Evolutionary conservation across 768 basidiomycete species (phyloP).

Genomic region (Aureoboletus auriporus): DNA sequence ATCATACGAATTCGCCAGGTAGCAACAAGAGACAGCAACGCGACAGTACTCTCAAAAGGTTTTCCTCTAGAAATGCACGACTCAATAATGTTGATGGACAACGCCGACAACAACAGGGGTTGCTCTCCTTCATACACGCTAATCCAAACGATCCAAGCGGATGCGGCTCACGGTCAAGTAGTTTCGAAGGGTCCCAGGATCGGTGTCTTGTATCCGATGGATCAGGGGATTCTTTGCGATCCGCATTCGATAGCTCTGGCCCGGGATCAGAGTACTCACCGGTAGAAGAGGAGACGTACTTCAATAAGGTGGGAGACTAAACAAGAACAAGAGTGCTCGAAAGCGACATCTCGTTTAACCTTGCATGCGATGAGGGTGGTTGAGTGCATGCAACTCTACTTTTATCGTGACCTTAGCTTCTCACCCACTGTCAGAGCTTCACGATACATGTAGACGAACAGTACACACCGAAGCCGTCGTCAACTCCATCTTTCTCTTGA

Average conservation of each 20-base stretch:
- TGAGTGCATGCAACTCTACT: slow-evolving; percentile 6
- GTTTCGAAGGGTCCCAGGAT: neutral
- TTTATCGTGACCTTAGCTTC: neutral
- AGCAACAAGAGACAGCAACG: slow-evolving; percentile 7
- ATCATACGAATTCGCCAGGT: slow-evolving; percentile 2
- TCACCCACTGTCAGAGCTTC: slow-evolving; percentile 11
- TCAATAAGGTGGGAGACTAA: slow-evolving; percentile 5
- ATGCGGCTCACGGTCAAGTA: slow-evolving; percentile 15
- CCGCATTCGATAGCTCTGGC: slow-evolving; percentile 23
- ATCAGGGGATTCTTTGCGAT: slow-evolving; percentile 19
- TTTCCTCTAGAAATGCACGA: slow-evolving; percentile 1
- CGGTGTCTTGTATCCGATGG: slow-evolving; percentile 3
- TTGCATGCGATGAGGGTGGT: slow-evolving; percentile 1
- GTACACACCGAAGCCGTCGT: slow-evolving; percentile 14
- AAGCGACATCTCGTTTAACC: neutral
- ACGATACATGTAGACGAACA: slow-evolving; percentile 12
- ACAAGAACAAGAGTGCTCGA: slow-evolving; percentile 6
- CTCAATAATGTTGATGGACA: slow-evolving; percentile 8
- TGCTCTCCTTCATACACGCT: slow-evolving; percentile 6
- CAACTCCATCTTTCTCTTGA: slow-evolving; percentile 1
- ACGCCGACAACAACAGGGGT: slow-evolving; percentile 12
- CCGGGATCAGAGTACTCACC: slow-evolving; percentile 27
- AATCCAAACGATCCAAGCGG: too few species aligned
- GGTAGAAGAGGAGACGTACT: slow-evolving; percentile 15
- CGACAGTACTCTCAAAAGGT: slow-evolving; percentile 8